Percentiles rank a stretch among this genome's conserved stretches.
These are phyloP conservation scores for Rhodomyrtus tomentosa DNA, from an alignment of 345 rosid genomes.

Conservation along the genomic window DNA sequence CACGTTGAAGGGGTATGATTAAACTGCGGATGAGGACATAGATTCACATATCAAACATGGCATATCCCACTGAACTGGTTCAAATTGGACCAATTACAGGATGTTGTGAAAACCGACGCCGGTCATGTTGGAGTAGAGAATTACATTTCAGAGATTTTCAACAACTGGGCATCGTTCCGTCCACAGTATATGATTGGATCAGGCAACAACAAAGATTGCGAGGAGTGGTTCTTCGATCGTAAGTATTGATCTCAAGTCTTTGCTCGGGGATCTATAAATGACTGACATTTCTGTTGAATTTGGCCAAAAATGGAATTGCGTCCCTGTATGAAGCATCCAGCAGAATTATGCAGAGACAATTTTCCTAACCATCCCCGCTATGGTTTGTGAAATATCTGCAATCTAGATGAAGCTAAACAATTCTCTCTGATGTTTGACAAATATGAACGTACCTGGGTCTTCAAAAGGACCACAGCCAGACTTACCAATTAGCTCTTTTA, in stretches of 20 bases:
- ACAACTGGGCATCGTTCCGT: slow-evolving; percentile 67
- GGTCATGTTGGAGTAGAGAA: slow-evolving; percentile 88
- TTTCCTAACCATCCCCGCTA: not conserved
- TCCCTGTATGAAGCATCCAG: not conserved
- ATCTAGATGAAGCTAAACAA: not conserved
- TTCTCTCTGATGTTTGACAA: not conserved
- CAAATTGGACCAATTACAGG: slow-evolving; percentile 25
- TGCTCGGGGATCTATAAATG: not conserved
- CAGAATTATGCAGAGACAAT: not conserved
- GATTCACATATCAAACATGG: not conserved
- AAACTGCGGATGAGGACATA: not conserved
- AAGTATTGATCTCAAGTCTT: slow-evolving; percentile 7
- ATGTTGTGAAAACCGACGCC: slow-evolving; percentile 69
- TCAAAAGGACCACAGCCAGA: not conserved
- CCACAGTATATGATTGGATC: slow-evolving; percentile 98
- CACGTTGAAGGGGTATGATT: slow-evolving; percentile 76
- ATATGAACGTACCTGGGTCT: not conserved
- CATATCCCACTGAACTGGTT: not conserved
- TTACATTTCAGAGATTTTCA: slow-evolving; percentile 50
- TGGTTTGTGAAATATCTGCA: not conserved
- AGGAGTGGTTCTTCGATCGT: slow-evolving; percentile 99
- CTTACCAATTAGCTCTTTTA: not conserved
- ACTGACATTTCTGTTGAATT: not conserved
- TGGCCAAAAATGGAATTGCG: not conserved
- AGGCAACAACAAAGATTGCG: slow-evolving; percentile 96